These are phyloP conservation scores for Termitomyces sp. DNA, from an alignment of 768 basidiomycete species.

Conservation along the genomic window DNA sequence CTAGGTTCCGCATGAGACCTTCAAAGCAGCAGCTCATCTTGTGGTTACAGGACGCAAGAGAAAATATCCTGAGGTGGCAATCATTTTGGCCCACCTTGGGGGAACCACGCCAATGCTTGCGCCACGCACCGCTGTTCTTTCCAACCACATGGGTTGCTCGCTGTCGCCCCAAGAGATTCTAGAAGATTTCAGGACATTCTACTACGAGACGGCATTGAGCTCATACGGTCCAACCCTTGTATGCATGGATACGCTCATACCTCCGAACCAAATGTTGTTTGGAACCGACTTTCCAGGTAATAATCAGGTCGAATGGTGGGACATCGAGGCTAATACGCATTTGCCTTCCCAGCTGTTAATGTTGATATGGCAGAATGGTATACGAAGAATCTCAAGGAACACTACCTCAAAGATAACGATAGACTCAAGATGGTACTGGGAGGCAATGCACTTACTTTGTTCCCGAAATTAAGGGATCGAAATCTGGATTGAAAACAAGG, in stretches of 20 bases:
- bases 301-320: neutral
- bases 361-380: slow-evolving; percentile 56
- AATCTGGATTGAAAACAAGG: neutral
- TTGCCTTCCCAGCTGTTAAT: slow-evolving; percentile 46
- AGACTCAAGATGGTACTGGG: slow-evolving; percentile 41
- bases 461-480: slow-evolving; percentile 29
- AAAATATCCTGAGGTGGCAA: slow-evolving; percentile 50
- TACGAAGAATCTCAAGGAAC: slow-evolving; percentile 44
- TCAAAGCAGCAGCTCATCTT: slow-evolving; percentile 75
- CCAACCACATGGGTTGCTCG: slow-evolving; percentile 63
- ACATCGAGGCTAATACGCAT: neutral
- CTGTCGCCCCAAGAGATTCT: slow-evolving; percentile 63
- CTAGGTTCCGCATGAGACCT: slow-evolving; percentile 78
- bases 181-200: slow-evolving; percentile 65
- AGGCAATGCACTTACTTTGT: slow-evolving; percentile 47
- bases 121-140: slow-evolving; percentile 62
- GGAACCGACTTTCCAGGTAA: slow-evolving; percentile 77
- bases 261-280: slow-evolving; percentile 51
- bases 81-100: slow-evolving; percentile 74
- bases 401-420: slow-evolving; percentile 35
- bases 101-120: slow-evolving; percentile 63
- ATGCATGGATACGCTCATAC: slow-evolving; percentile 46
- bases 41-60: slow-evolving; percentile 69
- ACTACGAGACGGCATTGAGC: slow-evolving; percentile 69
- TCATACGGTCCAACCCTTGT: slow-evolving; percentile 48